phyloP scores from a whole-genome alignment of 1,284 basidiomycete genomes.

The Apiotrichum brassicae region DNA sequence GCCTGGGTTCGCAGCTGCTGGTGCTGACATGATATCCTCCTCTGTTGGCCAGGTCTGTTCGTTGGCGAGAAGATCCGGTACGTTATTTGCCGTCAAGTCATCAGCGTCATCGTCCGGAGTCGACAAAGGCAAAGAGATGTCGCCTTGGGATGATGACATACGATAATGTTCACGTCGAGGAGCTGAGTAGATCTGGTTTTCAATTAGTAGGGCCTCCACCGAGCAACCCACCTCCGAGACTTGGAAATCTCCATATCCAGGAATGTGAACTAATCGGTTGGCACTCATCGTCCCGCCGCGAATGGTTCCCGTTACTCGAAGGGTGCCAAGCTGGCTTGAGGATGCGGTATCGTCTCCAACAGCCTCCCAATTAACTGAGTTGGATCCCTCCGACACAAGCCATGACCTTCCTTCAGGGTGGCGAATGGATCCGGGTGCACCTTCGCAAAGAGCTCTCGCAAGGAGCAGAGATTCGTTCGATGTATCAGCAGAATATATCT shows the following conservation, averaged over 20 bases:
- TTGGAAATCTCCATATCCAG: slow-evolving; percentile 83
- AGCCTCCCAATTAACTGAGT: slow-evolving; percentile 55
- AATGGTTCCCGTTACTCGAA: slow-evolving; percentile 77
- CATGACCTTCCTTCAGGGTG: slow-evolving; percentile 73
- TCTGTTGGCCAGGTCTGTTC: slow-evolving; percentile 99
- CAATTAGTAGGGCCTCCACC: background rate
- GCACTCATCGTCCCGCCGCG: slow-evolving; percentile 73
- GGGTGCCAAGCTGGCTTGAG: slow-evolving; percentile 44
- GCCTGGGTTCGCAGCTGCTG: slow-evolving; percentile 47
- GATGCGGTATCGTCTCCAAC: slow-evolving; percentile 20
- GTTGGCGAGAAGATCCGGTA: slow-evolving; percentile 79
- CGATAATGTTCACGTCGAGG: background rate
- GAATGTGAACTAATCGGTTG: slow-evolving; percentile 81
- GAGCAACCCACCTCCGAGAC: slow-evolving; percentile 60
- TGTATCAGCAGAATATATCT: slow-evolving; percentile 49
- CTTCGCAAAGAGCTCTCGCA: slow-evolving; percentile 69
- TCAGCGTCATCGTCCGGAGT: slow-evolving; percentile 63
- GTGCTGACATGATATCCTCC: slow-evolving; percentile 69
- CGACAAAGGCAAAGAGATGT: background rate
- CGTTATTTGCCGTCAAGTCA: slow-evolving; percentile 80
- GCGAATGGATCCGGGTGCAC: slow-evolving; percentile 55
- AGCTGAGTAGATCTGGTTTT: background rate
- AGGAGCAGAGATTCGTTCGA: slow-evolving; percentile 64
- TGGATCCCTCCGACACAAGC: slow-evolving; percentile 62
- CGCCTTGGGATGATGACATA: background rate